Percentiles rank a stretch among this genome's conserved stretches.
Conservation (phyloP, 495 filamentous ascomycete species). For the Penicillium argentinense region DNA sequence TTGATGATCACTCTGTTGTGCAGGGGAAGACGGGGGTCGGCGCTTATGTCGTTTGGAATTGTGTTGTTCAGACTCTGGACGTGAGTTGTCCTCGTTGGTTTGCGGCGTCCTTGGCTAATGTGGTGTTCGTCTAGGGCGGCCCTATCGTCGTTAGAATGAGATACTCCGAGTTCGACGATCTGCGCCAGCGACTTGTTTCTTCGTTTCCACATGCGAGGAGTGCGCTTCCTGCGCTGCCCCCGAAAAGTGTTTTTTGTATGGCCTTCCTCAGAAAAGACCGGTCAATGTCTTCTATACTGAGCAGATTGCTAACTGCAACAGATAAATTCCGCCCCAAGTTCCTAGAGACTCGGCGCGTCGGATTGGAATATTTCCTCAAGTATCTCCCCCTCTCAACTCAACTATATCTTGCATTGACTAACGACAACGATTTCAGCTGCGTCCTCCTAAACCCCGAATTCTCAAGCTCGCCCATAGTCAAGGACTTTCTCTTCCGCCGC, state of each 20-base stretch:
- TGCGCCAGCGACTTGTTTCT: conserved; percentile 55
- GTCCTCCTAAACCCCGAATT: conserved; percentile 70
- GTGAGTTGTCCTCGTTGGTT: conserved; percentile 39
- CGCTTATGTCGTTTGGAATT: conserved; percentile 75
- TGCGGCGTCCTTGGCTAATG: conserved; percentile 12
- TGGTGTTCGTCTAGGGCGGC: conserved; percentile 51
- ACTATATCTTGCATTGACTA: neutral
- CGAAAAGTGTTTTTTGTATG: conserved; percentile 70
- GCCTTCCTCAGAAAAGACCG: conserved; percentile 4
- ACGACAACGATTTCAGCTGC: conserved; percentile 42
- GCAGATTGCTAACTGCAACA: conserved; percentile 10
- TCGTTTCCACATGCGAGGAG: conserved; percentile 66
- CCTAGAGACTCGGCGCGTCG: conserved; percentile 62
- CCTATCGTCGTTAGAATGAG: conserved; percentile 62
- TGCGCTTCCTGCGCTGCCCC: conserved; percentile 65
- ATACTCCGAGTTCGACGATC: conserved; percentile 72
- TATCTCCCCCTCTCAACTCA: conserved; percentile 28
- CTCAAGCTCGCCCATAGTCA: conserved; percentile 65
- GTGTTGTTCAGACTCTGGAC: conserved; percentile 66
- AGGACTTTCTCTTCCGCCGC: conserved; percentile 64
- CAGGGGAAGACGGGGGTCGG: conserved; percentile 62
- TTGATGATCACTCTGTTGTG: conserved; percentile 68
- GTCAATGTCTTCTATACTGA: conserved; percentile 11
- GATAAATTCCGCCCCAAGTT: conserved; percentile 69
- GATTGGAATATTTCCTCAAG: conserved; percentile 72